A percentile compares a stretch with the other conserved stretches of the same genome.
Conservation (phyloP, 148 eudicot genomes). For the Silene conica region DNA sequence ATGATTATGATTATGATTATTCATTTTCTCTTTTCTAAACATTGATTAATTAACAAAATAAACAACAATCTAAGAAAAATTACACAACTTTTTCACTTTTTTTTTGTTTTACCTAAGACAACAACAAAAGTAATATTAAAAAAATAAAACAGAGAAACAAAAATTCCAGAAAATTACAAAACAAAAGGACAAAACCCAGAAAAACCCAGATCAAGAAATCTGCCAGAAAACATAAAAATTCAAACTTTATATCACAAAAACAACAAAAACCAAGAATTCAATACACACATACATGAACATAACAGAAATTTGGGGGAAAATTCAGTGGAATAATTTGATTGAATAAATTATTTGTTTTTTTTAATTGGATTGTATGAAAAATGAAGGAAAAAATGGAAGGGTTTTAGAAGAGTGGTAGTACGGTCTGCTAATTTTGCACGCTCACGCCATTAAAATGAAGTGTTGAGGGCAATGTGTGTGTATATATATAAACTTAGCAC, state of each 20-base stretch:
- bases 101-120: background rate
- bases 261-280: background rate
- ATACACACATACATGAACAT: too few species aligned
- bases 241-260: conserved; percentile 7
- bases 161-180: conserved; percentile 17
- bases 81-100: background rate
- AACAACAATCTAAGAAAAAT: conserved; percentile 11
- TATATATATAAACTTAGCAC: conserved; percentile 18
- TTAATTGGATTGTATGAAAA: background rate
- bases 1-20: conserved; percentile 15
- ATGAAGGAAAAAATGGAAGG: conserved; percentile 14
- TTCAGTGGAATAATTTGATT: conserved; percentile 2
- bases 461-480: conserved; percentile 9
- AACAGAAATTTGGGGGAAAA: background rate
- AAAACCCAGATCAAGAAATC: conserved; percentile 36
- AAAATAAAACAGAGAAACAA: conserved; percentile 1
- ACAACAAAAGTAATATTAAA: conserved; percentile 26
- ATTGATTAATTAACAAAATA: conserved; percentile 7
- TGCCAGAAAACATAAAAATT: conserved; percentile 4
- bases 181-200: background rate
- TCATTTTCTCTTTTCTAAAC: conserved; percentile 31
- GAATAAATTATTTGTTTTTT: background rate
- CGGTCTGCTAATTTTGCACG: conserved; percentile 35
- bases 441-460: conserved; percentile 63
- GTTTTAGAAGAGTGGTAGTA: conserved; percentile 32